Evolutionary conservation across 257 asterid genomes (phyloP).

Genomic region (Ligustrum vulgare): DNA sequence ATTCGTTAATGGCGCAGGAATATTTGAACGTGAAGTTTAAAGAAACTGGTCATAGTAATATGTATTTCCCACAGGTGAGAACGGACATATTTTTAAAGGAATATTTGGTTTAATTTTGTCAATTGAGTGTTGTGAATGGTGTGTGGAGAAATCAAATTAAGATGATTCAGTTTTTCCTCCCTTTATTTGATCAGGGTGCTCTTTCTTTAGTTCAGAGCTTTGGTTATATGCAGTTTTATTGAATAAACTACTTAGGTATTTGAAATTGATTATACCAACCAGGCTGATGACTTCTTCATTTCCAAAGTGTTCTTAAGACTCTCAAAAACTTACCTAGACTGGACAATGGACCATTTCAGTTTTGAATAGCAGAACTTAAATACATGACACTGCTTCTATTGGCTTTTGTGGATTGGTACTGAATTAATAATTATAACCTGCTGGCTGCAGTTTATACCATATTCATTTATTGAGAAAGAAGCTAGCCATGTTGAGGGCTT

Average conservation of each 20-base stretch:
- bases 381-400: slow-evolving; percentile 3
- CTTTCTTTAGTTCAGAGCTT: neutral
- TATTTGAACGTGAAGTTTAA: slow-evolving; percentile 91
- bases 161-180: slow-evolving; percentile 7
- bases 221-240: neutral
- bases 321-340: neutral
- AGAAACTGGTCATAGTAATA: slow-evolving; percentile 98
- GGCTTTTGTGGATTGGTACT: slow-evolving; percentile 18
- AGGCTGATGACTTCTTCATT: neutral
- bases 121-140: neutral
- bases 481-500: slow-evolving; percentile 98
- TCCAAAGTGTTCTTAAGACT: neutral
- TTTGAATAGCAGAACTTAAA: neutral
- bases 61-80: slow-evolving; percentile 96
- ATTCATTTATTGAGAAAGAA: slow-evolving; percentile 96
- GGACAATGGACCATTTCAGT: neutral
- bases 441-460: slow-evolving; percentile 77
- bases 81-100: slow-evolving; percentile 2
- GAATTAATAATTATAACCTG: slow-evolving; percentile 19
- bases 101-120: slow-evolving; percentile 4
- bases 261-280: neutral
- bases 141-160: slow-evolving; percentile 7
- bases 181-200: neutral
- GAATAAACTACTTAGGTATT: neutral
- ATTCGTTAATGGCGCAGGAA: slow-evolving; percentile 57